Evolutionary conservation across 2,329 filamentous ascomycete genomes (phyloP).

Genomic region (Fusarium keratoplasticum): DNA sequence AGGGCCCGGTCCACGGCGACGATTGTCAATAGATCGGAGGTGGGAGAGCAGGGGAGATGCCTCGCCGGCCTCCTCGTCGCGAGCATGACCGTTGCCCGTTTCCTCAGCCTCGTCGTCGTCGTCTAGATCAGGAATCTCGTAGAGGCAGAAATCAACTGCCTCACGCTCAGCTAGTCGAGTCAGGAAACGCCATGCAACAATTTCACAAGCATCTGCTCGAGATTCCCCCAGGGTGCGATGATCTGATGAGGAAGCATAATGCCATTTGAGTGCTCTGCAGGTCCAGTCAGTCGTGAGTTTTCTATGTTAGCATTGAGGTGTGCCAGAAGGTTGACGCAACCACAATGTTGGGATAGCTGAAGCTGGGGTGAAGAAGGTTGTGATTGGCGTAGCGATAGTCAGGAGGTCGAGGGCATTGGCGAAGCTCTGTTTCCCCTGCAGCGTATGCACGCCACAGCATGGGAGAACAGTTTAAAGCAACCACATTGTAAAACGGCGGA

Average conservation of each 20-base stretch:
- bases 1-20: constrained; percentile 34
- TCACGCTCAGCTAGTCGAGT: constrained; percentile 78
- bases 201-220: constrained; percentile 80
- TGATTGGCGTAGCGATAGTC: constrained; percentile 20
- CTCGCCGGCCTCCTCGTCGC: constrained; percentile 60
- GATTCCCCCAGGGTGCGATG: constrained; percentile 75
- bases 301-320: background rate
- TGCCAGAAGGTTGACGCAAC: background rate
- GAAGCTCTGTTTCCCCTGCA: constrained; percentile 2
- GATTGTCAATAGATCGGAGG: constrained; percentile 43
- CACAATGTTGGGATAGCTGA: constrained; percentile 11
- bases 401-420: background rate
- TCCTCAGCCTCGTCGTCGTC: constrained; percentile 37
- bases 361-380: background rate
- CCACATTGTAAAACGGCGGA: background rate
- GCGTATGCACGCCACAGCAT: constrained; percentile 22
- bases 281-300: constrained; percentile 18
- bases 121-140: constrained; percentile 70
- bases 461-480: background rate
- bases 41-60: constrained; percentile 59
- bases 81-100: constrained; percentile 17
- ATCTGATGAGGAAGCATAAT: constrained; percentile 74
- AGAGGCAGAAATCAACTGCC: constrained; percentile 79
- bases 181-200: constrained; percentile 83
- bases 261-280: constrained; percentile 77